Percentiles rank a stretch among this genome's conserved stretches.
These are phyloP conservation scores for Beverwykella pulmonaria DNA, from an alignment of 495 filamentous ascomycete species.

Conservation along the genomic window DNA sequence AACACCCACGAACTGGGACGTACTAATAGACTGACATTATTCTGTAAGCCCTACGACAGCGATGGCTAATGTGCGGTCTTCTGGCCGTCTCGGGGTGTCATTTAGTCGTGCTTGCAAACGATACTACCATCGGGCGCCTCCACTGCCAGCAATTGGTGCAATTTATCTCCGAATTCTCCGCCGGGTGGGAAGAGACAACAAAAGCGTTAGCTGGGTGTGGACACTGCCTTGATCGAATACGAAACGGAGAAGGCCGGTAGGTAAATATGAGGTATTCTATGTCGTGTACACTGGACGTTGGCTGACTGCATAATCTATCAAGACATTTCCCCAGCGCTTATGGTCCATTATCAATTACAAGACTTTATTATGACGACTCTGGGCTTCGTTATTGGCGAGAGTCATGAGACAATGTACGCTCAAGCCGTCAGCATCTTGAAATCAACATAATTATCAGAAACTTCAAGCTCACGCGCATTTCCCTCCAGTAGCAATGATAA, in stretches of 20 bases:
- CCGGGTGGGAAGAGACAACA: not conserved
- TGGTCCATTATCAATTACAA: no score
- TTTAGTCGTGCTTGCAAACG: not conserved
- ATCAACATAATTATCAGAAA: not conserved
- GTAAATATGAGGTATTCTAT: conserved; percentile 34
- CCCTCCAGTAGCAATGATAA: not conserved
- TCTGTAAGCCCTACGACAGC: not conserved
- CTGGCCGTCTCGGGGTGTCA: not conserved
- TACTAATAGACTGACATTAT: conserved; percentile 35
- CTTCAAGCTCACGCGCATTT: not conserved
- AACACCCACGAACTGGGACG: not conserved
- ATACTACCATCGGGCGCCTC: not conserved
- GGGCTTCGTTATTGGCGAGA: no score
- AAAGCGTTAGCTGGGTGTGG: not conserved
- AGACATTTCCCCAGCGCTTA: no score
- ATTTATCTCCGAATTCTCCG: not conserved
- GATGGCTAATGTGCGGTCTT: conserved; percentile 1
- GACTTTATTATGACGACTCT: no score
- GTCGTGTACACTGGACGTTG: conserved; percentile 29
- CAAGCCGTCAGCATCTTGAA: not conserved
- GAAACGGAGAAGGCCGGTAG: conserved; percentile 25
- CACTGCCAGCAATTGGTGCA: not conserved
- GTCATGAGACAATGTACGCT: not conserved
- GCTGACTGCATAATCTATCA: not conserved
- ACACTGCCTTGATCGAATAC: not conserved